These are phyloP conservation scores for Gliomastix tumulicola DNA, from an alignment of 2,329 filamentous ascomycete genomes.

Conservation along the genomic window DNA sequence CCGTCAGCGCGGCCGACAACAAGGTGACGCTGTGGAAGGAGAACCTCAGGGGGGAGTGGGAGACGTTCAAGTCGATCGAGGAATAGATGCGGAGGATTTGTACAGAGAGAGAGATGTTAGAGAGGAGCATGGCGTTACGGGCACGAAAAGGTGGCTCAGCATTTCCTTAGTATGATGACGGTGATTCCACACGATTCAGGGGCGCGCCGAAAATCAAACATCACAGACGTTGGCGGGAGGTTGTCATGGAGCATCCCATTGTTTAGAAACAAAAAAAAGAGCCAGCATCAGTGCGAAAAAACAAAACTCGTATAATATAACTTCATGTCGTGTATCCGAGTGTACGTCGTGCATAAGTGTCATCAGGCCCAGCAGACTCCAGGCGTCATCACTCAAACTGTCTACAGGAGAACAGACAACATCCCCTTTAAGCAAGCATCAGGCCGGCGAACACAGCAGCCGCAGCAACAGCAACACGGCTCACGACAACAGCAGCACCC, in stretches of 20 bases:
- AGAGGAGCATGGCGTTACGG: constrained; percentile 28
- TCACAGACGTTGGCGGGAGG: no score
- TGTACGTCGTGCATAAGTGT: no score
- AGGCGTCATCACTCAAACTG: no score
- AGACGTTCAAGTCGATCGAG: constrained; percentile 93
- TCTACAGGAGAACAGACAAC: no score
- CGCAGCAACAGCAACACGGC: constrained; percentile 14
- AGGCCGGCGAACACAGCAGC: constrained; percentile 17
- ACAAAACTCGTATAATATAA: no score
- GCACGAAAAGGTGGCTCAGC: constrained; percentile 14
- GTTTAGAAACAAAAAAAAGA: no score
- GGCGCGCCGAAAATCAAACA: no score
- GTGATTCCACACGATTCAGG: no score
- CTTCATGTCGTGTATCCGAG: no score
- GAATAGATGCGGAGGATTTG: constrained; percentile 47
- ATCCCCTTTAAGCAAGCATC: constrained; percentile 18
- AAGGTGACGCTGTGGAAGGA: constrained; percentile 98
- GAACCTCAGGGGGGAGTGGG: constrained; percentile 93
- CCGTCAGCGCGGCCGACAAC: constrained; percentile 90
- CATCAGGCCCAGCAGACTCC: no score
- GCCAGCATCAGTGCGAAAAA: no score
- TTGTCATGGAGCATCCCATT: no score
- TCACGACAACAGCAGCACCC: constrained; percentile 10
- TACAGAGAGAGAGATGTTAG: constrained; percentile 1
- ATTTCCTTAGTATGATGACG: constrained; percentile 4